Percentiles rank a stretch among this genome's conserved stretches.
Evolutionary conservation across 2,329 filamentous ascomycete genomes (phyloP).

Genomic region (Pestalotiopsis sp.): DNA sequence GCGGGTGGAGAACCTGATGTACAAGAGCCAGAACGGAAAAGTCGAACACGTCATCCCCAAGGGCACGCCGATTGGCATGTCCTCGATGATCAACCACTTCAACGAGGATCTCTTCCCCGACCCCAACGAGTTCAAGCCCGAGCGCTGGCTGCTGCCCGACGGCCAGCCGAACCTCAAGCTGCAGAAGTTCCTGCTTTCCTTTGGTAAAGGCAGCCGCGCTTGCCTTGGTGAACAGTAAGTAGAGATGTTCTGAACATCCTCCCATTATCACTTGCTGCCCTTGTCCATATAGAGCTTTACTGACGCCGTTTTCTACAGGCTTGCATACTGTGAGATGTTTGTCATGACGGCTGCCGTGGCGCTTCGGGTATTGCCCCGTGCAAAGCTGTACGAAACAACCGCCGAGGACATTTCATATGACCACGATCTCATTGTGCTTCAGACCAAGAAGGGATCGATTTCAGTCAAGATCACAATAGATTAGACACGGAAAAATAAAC

Average conservation of each 20-base stretch:
- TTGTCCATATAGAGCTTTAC: background rate
- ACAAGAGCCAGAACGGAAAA: conserved; percentile 12
- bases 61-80: conserved; percentile 23
- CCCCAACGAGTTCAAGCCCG: conserved; percentile 21
- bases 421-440: conserved; percentile 25
- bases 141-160: conserved; percentile 22
- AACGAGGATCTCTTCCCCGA: conserved; percentile 22
- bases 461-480: background rate
- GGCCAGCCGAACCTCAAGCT: conserved; percentile 10
- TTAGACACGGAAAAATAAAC: background rate
- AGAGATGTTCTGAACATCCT: background rate
- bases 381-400: conserved; percentile 23
- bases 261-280: background rate
- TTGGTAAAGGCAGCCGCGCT: conserved; percentile 23
- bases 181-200: conserved; percentile 19
- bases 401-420: conserved; percentile 28
- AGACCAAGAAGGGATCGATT: conserved; percentile 10
- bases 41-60: conserved; percentile 21
- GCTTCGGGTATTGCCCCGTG: conserved; percentile 24
- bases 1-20: conserved; percentile 19
- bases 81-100: conserved; percentile 16
- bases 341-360: conserved; percentile 21
- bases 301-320: conserved; percentile 12
- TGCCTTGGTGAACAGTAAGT: conserved; percentile 28
- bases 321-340: conserved; percentile 27